Conservation (phyloP, 163 green algal genomes). For the Scenedesmus sp. region DNA sequence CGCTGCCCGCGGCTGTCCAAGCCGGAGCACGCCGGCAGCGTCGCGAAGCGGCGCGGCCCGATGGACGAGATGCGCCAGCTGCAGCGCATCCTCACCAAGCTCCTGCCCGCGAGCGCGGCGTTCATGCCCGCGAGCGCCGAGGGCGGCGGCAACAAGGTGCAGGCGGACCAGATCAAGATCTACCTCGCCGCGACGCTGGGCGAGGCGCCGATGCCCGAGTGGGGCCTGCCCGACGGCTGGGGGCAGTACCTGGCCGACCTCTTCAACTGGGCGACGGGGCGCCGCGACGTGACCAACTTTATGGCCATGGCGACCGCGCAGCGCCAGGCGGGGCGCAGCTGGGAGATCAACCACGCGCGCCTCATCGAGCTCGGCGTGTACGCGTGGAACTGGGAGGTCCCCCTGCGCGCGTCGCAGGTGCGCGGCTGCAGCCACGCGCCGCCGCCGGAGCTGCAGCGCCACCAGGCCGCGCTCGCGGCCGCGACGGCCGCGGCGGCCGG, state of each 20-base stretch:
- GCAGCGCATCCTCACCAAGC: slow-evolving; percentile 80
- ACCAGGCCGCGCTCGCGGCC: slow-evolving; percentile 35
- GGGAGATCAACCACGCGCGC: slow-evolving; percentile 79
- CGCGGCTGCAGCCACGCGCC: not conserved
- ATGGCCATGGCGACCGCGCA: slow-evolving; percentile 75
- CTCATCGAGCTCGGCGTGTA: slow-evolving; percentile 59
- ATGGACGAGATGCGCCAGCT: slow-evolving; percentile 96
- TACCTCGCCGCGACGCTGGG: slow-evolving; percentile 82
- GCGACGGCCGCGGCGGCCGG: slow-evolving; percentile 17
- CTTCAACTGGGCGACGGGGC: slow-evolving; percentile 76
- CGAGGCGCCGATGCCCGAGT: slow-evolving; percentile 76
- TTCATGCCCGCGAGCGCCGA: slow-evolving; percentile 24
- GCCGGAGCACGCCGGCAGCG: no score
- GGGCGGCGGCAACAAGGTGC: slow-evolving; percentile 43
- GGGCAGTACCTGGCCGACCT: slow-evolving; percentile 77
- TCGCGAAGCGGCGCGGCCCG: slow-evolving; percentile 73
- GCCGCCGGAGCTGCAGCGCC: slow-evolving; percentile 21
- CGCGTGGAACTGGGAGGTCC: slow-evolving; percentile 39
- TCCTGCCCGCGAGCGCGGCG: slow-evolving; percentile 53
- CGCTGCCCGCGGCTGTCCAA: no score
- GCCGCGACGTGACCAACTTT: slow-evolving; percentile 62
- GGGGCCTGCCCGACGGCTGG: slow-evolving; percentile 84
- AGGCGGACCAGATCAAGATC: slow-evolving; percentile 83
- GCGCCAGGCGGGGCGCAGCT: slow-evolving; percentile 82
- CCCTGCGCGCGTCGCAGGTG: slow-evolving; percentile 22